Conservation (phyloP, 1,284 basidiomycete species). For the Cryptococcus wingfieldii region DNA sequence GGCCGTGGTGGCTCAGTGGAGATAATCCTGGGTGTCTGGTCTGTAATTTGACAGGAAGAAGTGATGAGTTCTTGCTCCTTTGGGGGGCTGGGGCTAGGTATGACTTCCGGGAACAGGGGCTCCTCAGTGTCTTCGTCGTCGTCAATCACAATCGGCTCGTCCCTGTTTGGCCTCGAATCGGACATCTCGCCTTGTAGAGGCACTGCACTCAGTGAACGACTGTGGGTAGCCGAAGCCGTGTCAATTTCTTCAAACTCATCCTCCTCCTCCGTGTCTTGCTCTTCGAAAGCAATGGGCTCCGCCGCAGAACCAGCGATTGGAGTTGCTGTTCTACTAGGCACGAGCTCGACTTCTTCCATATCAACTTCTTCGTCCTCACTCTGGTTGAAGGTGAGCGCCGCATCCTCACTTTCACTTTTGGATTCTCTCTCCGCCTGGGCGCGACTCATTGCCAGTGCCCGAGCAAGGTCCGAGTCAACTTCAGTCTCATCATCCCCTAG, state of each 20-base stretch:
- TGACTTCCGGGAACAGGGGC: neutral
- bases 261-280: slow-evolving; percentile 11
- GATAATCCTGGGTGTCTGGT: neutral
- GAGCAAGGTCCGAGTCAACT: slow-evolving; percentile 34
- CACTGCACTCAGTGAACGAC: too few relatives aligned
- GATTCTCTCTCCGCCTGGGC: slow-evolving; percentile 18
- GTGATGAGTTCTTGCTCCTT: too few relatives aligned
- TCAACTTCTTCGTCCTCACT: slow-evolving; percentile 24
- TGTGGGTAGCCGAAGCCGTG: neutral
- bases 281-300: neutral
- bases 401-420: slow-evolving; percentile 10
- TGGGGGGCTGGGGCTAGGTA: neutral
- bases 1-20: neutral
- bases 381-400: neutral
- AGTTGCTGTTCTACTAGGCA: slow-evolving; percentile 7
- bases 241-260: slow-evolving; percentile 13
- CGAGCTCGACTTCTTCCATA: slow-evolving; percentile 26
- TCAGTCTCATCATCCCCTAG: slow-evolving; percentile 43
- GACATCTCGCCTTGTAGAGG: too few relatives aligned
- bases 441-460: slow-evolving; percentile 32
- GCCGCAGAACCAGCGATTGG: neutral
- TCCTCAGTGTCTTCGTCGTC: slow-evolving; percentile 16
- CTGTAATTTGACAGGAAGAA: neutral
- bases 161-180: neutral
- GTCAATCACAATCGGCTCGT: slow-evolving; percentile 11